Evolutionary conservation across 805 yeast species (phyloP).

Genomic region (Priceomyces haplophilus): DNA sequence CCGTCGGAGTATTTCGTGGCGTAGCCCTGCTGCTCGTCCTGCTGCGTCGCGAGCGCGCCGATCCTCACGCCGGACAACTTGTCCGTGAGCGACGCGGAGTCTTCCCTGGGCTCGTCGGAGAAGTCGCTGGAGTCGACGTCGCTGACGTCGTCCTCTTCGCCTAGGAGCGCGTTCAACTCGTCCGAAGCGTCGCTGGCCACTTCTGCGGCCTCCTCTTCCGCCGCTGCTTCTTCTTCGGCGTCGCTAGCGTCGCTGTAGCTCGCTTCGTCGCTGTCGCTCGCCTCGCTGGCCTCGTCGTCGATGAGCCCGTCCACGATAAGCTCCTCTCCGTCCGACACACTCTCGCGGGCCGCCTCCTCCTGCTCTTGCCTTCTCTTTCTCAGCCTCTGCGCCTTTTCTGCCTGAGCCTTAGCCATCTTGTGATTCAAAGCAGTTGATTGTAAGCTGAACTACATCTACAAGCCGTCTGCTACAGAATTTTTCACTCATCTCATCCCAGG

Average conservation of each 20-base stretch:
- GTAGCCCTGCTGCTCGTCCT: slow-evolving; percentile 30
- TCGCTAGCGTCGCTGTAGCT: too few relatives aligned
- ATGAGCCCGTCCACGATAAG: slow-evolving; percentile 37
- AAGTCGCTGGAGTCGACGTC: slow-evolving; percentile 45
- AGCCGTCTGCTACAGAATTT: background rate
- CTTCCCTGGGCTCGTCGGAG: slow-evolving; percentile 55
- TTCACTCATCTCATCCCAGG: slow-evolving; percentile 6
- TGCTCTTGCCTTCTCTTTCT: slow-evolving; percentile 16
- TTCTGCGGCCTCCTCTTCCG: slow-evolving; percentile 3
- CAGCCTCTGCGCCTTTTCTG: slow-evolving; percentile 3
- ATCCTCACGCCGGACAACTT: slow-evolving; percentile 53
- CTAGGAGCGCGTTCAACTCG: slow-evolving; percentile 60
- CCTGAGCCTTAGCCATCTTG: slow-evolving; percentile 2
- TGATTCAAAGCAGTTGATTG: background rate
- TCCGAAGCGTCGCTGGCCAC: slow-evolving; percentile 51
- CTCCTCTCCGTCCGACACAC: slow-evolving; percentile 26
- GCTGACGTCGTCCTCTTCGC: slow-evolving; percentile 44
- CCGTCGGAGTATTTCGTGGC: slow-evolving; percentile 72
- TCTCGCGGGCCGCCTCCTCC: slow-evolving; percentile 13
- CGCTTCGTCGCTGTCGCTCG: slow-evolving; percentile 21
- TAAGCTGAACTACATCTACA: background rate
- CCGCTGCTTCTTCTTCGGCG: slow-evolving; percentile 12
- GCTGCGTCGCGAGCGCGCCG: slow-evolving; percentile 43
- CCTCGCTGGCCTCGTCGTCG: slow-evolving; percentile 42
- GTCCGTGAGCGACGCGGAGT: slow-evolving; percentile 49